These are phyloP conservation scores for Phoenix dactylifera DNA, from an alignment of 176 grass and related monocot species.

Conservation along the genomic window DNA sequence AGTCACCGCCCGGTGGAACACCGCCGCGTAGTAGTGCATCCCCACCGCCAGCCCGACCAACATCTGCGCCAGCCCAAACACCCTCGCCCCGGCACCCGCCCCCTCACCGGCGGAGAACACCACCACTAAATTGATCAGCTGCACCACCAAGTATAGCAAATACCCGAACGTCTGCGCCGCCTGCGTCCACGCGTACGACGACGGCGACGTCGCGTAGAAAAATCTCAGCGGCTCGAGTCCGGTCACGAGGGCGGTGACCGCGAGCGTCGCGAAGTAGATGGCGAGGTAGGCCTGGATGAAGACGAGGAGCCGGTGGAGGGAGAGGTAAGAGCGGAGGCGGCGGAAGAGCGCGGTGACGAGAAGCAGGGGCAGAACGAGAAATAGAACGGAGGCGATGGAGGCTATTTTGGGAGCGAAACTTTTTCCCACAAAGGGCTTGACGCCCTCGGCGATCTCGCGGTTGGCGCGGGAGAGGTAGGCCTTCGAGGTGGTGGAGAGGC, in stretches of 20 bases:
- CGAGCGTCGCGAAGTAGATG: constrained; percentile 95
- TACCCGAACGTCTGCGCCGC: constrained; percentile 82
- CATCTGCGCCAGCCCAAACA: constrained; percentile 80
- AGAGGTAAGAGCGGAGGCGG: constrained; percentile 57
- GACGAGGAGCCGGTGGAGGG: constrained; percentile 54
- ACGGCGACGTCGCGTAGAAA: constrained; percentile 86
- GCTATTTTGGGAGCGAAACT: constrained; percentile 51
- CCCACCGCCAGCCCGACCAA: constrained; percentile 78
- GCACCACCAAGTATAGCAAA: constrained; percentile 66
- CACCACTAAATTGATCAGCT: constrained; percentile 75
- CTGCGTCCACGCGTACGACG: constrained; percentile 89
- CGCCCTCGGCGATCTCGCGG: constrained; percentile 51
- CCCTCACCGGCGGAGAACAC: constrained; percentile 40
- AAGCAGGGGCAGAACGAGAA: constrained; percentile 56
- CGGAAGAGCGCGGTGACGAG: constrained; percentile 63
- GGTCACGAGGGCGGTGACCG: constrained; percentile 51
- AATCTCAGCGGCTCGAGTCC: constrained; percentile 88
- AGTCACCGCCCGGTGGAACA: constrained; percentile 82
- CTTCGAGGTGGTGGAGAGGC: constrained; percentile 69
- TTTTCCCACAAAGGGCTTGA: constrained; percentile 55
- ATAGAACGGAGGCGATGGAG: constrained; percentile 38
- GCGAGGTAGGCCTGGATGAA: constrained; percentile 93
- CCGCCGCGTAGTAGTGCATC: constrained; percentile 85
- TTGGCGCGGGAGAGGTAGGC: constrained; percentile 84
- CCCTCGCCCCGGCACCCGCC: constrained; percentile 23